These are phyloP conservation scores for Clarireedia sp. DNA, from an alignment of 2,329 filamentous ascomycete genomes.

Conservation along the genomic window DNA sequence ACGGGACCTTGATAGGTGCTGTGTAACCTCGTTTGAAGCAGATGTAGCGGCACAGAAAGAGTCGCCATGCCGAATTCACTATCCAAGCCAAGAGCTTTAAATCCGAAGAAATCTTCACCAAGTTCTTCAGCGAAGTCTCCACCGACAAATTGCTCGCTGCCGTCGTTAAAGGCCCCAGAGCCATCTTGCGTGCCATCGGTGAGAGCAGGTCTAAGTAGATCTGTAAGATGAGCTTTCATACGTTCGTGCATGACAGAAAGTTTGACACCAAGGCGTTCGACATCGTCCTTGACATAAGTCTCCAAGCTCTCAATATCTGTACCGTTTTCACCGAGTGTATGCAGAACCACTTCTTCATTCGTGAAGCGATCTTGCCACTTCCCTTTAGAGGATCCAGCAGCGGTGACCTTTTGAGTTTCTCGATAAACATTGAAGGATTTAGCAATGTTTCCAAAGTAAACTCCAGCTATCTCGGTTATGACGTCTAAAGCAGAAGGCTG, in stretches of 20 bases:
- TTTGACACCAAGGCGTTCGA: conserved; percentile 77
- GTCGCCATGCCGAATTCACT: conserved; percentile 82
- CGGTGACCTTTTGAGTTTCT: conserved; percentile 69
- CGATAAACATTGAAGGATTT: conserved; percentile 74
- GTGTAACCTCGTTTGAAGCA: conserved; percentile 85
- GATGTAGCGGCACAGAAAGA: conserved; percentile 85
- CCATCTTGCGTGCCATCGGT: conserved; percentile 75
- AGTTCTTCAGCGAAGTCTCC: conserved; percentile 98
- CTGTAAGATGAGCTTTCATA: conserved; percentile 88
- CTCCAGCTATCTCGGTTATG: conserved; percentile 78
- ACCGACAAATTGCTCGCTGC: conserved; percentile 91
- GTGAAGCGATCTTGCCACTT: conserved; percentile 62
- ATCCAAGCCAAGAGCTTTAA: conserved; percentile 88
- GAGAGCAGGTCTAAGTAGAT: conserved; percentile 84
- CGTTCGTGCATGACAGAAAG: conserved; percentile 82
- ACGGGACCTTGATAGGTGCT: conserved; percentile 67
- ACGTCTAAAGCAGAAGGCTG: conserved; percentile 90
- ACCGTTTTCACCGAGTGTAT: conserved; percentile 78
- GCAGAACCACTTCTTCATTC: conserved; percentile 77
- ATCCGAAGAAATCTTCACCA: conserved; percentile 97
- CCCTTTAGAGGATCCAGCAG: conserved; percentile 31
- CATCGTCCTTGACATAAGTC: conserved; percentile 81
- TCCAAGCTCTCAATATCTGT: conserved; percentile 76
- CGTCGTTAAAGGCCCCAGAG: conserved; percentile 86
- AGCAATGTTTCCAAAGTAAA: conserved; percentile 82